Evolutionary conservation across 2,329 filamentous ascomycete genomes (phyloP).

Genomic region (Grosmannia huntii): DNA sequence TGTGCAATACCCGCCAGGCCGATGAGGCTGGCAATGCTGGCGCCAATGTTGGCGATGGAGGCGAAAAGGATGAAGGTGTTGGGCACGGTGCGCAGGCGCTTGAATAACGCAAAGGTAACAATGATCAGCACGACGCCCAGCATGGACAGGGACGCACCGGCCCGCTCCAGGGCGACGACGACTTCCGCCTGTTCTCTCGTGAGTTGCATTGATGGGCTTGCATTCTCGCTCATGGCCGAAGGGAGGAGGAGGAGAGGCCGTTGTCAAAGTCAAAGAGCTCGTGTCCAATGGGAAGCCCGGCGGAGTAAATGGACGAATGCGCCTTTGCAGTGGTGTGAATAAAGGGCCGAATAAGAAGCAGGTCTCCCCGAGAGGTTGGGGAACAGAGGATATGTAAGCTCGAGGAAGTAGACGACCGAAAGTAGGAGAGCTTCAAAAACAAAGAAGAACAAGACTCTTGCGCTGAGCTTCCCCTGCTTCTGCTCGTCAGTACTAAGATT

Average conservation of each 20-base stretch:
- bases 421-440: neutral
- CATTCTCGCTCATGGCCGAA: constrained; percentile 6
- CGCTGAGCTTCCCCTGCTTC: neutral
- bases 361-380: neutral
- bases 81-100: constrained; percentile 41
- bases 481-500: neutral
- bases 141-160: constrained; percentile 40
- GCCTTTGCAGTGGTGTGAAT: neutral
- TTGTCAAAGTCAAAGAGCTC: neutral
- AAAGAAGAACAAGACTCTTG: neutral
- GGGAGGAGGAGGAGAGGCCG: neutral
- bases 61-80: constrained; percentile 52
- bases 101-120: constrained; percentile 36
- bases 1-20: constrained; percentile 49
- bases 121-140: constrained; percentile 38
- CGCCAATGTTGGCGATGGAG: constrained; percentile 45
- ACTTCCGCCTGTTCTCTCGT: constrained; percentile 23
- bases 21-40: constrained; percentile 56
- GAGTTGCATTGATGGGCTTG: constrained; percentile 14
- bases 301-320: neutral
- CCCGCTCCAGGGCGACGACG: constrained; percentile 36
- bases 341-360: neutral
- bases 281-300: neutral
- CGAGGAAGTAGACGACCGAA: neutral
- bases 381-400: neutral